A percentile compares a stretch with the other conserved stretches of the same genome.
These are phyloP conservation scores for Grosmannia penicillata DNA, from an alignment of 2,329 filamentous ascomycete genomes.

Conservation along the genomic window DNA sequence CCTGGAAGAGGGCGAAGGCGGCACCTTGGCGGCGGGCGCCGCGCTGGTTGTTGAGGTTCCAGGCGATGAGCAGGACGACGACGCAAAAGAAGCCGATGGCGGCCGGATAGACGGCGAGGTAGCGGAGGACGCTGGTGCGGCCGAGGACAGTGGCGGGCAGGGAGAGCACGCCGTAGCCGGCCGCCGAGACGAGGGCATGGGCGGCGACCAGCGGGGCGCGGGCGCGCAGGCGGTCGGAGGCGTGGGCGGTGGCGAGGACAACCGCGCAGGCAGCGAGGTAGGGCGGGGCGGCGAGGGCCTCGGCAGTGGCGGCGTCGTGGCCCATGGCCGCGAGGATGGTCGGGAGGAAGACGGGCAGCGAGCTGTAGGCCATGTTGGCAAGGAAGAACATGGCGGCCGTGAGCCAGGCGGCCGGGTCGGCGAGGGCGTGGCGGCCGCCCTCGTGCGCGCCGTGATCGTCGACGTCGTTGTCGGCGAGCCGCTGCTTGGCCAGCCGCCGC, in stretches of 20 bases:
- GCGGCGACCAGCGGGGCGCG: constrained; percentile 53
- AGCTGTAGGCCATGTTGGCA: constrained; percentile 77
- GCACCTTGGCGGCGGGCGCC: constrained; percentile 54
- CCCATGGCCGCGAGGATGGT: constrained; percentile 68
- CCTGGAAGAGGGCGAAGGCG: constrained; percentile 59
- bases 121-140: constrained; percentile 36
- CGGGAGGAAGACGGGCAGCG: constrained; percentile 75
- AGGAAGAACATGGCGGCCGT: constrained; percentile 75
- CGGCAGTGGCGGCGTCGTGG: constrained; percentile 49
- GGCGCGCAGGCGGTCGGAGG: constrained; percentile 51
- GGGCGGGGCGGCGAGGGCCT: constrained; percentile 69
- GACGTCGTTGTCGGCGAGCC: constrained; percentile 36
- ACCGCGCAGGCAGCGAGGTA: constrained; percentile 61
- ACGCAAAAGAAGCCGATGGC: constrained; percentile 70
- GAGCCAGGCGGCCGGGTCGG: constrained; percentile 57
- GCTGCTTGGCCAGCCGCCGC: constrained; percentile 54
- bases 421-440: constrained; percentile 25
- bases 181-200: constrained; percentile 51
- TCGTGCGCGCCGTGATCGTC: constrained; percentile 3
- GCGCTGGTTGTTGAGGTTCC: constrained; percentile 76
- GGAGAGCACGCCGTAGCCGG: constrained; percentile 44
- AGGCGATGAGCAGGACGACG: constrained; percentile 72
- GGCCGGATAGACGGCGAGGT: constrained; percentile 65
- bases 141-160: constrained; percentile 30
- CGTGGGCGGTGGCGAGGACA: constrained; percentile 56